These are phyloP conservation scores for Vanilla planifolia DNA, from an alignment of 106 monocot species.

Conservation along the genomic window DNA sequence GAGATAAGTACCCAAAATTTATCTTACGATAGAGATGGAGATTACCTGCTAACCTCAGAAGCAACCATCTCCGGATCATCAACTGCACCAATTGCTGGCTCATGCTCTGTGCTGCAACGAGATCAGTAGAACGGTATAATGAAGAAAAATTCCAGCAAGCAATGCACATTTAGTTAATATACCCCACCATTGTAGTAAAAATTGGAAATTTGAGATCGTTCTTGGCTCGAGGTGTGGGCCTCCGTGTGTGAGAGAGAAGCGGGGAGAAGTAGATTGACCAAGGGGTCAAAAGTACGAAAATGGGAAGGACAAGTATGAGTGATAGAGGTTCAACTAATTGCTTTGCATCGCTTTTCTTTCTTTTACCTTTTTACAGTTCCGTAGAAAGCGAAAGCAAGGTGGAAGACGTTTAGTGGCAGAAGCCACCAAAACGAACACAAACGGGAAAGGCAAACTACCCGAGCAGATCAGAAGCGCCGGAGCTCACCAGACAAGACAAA, in stretches of 20 bases:
- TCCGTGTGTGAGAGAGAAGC: not conserved
- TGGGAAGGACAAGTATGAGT: too few relatives aligned
- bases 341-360: too few relatives aligned
- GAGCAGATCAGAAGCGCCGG: not conserved
- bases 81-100: conserved; percentile 26
- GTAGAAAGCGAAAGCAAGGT: not conserved
- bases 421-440: not conserved
- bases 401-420: not conserved
- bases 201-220: not conserved
- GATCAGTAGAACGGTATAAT: not conserved
- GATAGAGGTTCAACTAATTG: not conserved
- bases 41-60: conserved; percentile 46
- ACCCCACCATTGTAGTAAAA: not conserved
- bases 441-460: not conserved
- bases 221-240: conserved; percentile 23
- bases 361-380: not conserved
- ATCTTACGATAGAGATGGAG: not conserved
- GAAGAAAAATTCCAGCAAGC: not conserved
- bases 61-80: conserved; percentile 51
- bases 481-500: not conserved
- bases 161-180: too few relatives aligned
- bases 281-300: not conserved
- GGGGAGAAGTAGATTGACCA: not conserved
- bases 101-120: not conserved
- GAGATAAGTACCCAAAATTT: too few relatives aligned